Conservation (phyloP, 805 yeast species). For the Zygosaccharomyces siamensis region DNA sequence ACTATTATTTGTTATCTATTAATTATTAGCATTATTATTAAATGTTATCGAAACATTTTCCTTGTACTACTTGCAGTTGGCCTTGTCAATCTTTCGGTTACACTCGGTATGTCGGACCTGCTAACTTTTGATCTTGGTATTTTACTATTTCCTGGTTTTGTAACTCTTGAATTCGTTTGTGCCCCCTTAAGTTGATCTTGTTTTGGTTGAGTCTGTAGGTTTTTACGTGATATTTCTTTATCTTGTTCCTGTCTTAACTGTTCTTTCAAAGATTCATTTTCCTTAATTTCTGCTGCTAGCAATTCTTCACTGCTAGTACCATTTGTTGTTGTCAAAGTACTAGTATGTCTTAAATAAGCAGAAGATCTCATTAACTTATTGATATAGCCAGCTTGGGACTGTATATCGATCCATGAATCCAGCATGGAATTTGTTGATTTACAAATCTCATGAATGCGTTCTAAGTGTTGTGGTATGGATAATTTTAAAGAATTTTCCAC, state of each 20-base stretch:
- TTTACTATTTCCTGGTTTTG: constrained; percentile 8
- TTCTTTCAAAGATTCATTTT: constrained; percentile 20
- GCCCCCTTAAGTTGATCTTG: background rate
- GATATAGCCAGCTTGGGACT: constrained; percentile 58
- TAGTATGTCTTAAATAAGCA: constrained; percentile 35
- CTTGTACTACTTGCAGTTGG: constrained; percentile 28
- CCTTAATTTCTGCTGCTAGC: constrained; percentile 14
- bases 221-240: constrained; percentile 2
- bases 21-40: background rate
- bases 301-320: constrained; percentile 12
- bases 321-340: constrained; percentile 30
- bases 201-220: background rate
- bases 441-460: constrained; percentile 39
- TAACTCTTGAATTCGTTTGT: background rate
- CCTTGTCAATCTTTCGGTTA: constrained; percentile 20
- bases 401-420: constrained; percentile 56
- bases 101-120: constrained; percentile 23
- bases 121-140: constrained; percentile 6
- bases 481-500: constrained; percentile 19
- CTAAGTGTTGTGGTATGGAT: constrained; percentile 28
- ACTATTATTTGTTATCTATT: constrained; percentile 3
- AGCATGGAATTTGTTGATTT: constrained; percentile 46
- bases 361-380: constrained; percentile 42
- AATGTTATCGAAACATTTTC: constrained; percentile 23
- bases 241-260: constrained; percentile 14